phyloP scores from a whole-genome alignment of 176 grass and related monocot species.

The Juncus inflexus region DNA sequence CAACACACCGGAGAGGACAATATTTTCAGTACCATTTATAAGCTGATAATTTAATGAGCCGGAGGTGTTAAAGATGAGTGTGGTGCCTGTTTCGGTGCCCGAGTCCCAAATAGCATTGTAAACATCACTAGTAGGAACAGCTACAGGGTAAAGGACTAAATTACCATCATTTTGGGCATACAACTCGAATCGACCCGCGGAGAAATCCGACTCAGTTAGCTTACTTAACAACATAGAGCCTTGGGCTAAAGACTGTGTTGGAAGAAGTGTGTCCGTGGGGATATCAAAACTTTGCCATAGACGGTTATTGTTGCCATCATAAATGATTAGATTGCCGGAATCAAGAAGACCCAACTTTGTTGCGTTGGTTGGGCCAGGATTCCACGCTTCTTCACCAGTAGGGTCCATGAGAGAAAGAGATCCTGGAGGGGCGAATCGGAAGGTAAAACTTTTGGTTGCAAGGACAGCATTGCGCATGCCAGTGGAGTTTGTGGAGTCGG shows the following conservation, averaged over 20 bases:
- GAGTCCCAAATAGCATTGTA: conserved; percentile 13
- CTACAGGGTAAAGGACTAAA: conserved; percentile 9
- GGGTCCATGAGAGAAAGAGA: conserved; percentile 7
- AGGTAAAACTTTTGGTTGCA: neutral
- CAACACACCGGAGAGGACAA: neutral
- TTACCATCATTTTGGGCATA: conserved; percentile 17
- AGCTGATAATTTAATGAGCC: conserved; percentile 19
- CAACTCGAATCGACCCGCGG: conserved; percentile 24
- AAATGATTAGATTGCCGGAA: conserved; percentile 16
- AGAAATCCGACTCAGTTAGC: conserved; percentile 24
- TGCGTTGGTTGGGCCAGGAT: neutral
- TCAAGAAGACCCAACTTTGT: conserved; percentile 17
- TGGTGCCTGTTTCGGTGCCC: neutral
- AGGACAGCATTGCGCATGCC: neutral
- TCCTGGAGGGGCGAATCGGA: conserved; percentile 14
- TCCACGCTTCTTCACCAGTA: conserved; percentile 7
- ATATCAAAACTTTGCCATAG: conserved; percentile 23
- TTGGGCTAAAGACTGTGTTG: neutral
- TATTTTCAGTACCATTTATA: neutral
- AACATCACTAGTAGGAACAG: neutral
- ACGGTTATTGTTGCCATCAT: neutral
- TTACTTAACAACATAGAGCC: neutral
- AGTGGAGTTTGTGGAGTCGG: neutral
- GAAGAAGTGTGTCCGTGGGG: conserved; percentile 12
- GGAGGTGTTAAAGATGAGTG: conserved; percentile 29